Conservation (phyloP, 305 asterid genomes). For the Fraxinus floribunda region DNA sequence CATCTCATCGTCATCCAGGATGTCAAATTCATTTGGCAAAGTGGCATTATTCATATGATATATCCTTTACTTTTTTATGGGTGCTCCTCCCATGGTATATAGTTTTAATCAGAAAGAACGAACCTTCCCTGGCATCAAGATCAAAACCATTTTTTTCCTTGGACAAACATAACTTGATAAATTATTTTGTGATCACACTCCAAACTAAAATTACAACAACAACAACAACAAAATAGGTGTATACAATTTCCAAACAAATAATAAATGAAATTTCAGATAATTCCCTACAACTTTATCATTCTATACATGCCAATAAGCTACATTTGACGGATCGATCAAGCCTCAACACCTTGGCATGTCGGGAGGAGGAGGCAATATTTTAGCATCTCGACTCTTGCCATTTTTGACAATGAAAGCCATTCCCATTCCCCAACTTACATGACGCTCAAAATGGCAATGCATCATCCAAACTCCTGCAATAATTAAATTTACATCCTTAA, state of each 20-base stretch:
- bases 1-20: no score
- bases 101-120: not conserved
- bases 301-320: conserved; percentile 15
- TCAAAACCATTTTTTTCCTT: not conserved
- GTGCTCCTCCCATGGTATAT: not conserved
- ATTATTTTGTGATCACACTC: not conserved
- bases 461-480: conserved; percentile 55
- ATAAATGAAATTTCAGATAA: not conserved
- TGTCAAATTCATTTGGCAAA: no score
- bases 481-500: not conserved
- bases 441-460: conserved; percentile 70
- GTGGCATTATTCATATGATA: no score
- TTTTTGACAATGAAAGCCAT: conserved; percentile 38
- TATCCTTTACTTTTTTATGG: not conserved
- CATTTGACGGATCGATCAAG: not conserved
- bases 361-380: conserved; percentile 36
- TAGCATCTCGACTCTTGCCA: conserved; percentile 17
- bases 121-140: not conserved
- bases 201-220: not conserved
- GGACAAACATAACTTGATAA: not conserved
- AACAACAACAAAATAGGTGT: not conserved
- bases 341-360: conserved; percentile 35
- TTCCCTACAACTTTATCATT: not conserved
- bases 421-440: conserved; percentile 58
- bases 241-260: not conserved